Evolutionary conservation across 2,329 filamentous ascomycete species (phyloP).

Genomic region (Xenoacremonium recifei): DNA sequence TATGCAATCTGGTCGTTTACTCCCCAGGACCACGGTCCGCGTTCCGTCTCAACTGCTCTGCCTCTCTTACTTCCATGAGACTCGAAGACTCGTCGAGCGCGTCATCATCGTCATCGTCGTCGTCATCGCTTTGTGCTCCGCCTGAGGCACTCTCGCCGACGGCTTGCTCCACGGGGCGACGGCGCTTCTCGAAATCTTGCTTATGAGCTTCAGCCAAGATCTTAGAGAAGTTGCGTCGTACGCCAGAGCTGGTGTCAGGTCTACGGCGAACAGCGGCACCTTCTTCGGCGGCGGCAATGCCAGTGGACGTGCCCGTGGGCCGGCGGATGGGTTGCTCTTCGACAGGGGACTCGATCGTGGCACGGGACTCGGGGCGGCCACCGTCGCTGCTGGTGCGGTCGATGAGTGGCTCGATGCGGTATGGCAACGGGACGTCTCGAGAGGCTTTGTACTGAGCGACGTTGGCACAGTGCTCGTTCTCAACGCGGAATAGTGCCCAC

Average conservation of each 20-base stretch:
- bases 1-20: too few relatives aligned
- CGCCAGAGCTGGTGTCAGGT: constrained; percentile 23
- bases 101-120: constrained; percentile 32
- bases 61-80: constrained; percentile 28
- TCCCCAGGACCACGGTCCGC: constrained; percentile 5
- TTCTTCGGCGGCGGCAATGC: constrained; percentile 15
- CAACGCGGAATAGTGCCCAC: constrained; percentile 91
- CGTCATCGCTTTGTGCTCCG: constrained; percentile 32
- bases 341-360: constrained; percentile 1
- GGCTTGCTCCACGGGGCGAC: constrained; percentile 33
- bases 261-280: constrained; percentile 30
- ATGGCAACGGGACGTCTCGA: constrained; percentile 83
- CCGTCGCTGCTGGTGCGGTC: constrained; percentile 39
- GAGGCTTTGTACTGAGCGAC: constrained; percentile 88
- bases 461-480: constrained; percentile 96
- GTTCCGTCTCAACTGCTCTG: constrained; percentile 18
- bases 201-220: constrained; percentile 83
- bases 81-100: constrained; percentile 19
- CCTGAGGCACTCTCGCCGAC: constrained; percentile 22
- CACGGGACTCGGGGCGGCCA: constrained; percentile 8
- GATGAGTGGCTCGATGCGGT: constrained; percentile 56
- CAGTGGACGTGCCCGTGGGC: constrained; percentile 17
- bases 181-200: constrained; percentile 87
- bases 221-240: constrained; percentile 43
- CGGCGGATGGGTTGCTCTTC: constrained; percentile 6